Percentiles rank a stretch among this genome's conserved stretches.
Conservation (phyloP, 768 basidiomycete genomes). For the Dacryopinax spathularia region DNA sequence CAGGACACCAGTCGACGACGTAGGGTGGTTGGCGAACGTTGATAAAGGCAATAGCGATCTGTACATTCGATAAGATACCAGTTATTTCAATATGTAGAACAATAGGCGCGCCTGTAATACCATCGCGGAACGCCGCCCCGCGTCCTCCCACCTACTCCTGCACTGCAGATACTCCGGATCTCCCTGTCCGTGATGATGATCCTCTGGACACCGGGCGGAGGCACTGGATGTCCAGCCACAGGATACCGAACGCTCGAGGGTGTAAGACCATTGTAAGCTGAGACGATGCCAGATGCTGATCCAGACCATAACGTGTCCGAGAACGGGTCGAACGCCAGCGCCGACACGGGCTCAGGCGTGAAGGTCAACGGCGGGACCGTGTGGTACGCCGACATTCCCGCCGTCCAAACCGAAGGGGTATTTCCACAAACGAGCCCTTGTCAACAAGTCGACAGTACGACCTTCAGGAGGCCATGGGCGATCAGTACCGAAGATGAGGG, state of each 20-base stretch:
- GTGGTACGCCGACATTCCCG: not conserved
- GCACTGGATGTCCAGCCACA: conserved; percentile 18
- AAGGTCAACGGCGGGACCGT: not conserved
- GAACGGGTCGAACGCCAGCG: conserved; percentile 78
- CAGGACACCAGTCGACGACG: conserved; percentile 2
- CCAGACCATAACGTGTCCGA: conserved; percentile 86
- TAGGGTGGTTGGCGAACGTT: conserved; percentile 6
- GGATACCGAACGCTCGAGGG: conserved; percentile 21
- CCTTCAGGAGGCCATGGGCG: not conserved
- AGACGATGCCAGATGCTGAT: conserved; percentile 50
- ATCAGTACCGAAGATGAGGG: too few species aligned
- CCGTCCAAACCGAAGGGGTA: too few species aligned
- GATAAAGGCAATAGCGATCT: conserved; percentile 5
- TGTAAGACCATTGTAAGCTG: conserved; percentile 34
- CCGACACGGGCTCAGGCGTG: conserved; percentile 38
- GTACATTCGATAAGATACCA: not conserved
- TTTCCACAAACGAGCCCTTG: too few species aligned
- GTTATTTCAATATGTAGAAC: not conserved
- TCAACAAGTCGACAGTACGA: too few species aligned
- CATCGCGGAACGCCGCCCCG: conserved; percentile 80
- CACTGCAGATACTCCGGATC: conserved; percentile 46
- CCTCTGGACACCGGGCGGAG: conserved; percentile 49
- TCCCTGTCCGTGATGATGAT: conserved; percentile 65
- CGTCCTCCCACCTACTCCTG: conserved; percentile 60
- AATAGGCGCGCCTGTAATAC: conserved; percentile 47